A percentile compares a stretch with the other conserved stretches of the same genome.
These are phyloP conservation scores for Podospora conica DNA, from an alignment of 495 filamentous ascomycete species.

Conservation along the genomic window DNA sequence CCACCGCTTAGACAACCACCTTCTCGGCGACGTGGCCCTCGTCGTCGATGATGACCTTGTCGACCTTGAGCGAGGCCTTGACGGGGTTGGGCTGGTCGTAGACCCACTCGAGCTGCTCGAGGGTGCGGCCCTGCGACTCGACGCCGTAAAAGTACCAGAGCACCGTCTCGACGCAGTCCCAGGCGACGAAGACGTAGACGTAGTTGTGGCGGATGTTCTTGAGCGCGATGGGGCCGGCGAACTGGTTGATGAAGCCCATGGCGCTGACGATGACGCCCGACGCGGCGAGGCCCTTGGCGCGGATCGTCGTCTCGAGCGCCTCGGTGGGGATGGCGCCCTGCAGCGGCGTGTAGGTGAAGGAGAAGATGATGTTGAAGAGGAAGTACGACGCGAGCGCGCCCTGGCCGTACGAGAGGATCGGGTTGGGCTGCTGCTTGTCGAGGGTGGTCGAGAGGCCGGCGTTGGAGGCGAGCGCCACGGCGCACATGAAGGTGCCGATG, in stretches of 20 bases:
- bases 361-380: constrained; percentile 57
- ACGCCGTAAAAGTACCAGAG: constrained; percentile 46
- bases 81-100: constrained; percentile 46
- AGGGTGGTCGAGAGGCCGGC: constrained; percentile 41
- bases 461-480: constrained; percentile 44
- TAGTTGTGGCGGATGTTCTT: constrained; percentile 44
- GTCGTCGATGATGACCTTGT: constrained; percentile 48
- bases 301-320: constrained; percentile 44
- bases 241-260: constrained; percentile 47
- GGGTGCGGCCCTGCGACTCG: constrained; percentile 45
- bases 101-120: constrained; percentile 48
- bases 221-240: constrained; percentile 44
- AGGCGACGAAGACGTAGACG: constrained; percentile 45
- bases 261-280: constrained; percentile 40
- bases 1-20: constrained; percentile 27
- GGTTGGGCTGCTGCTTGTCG: constrained; percentile 25
- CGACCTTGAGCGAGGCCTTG: constrained; percentile 44
- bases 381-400: constrained; percentile 46
- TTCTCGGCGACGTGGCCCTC: constrained; percentile 52
- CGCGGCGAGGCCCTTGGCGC: constrained; percentile 47
- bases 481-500: constrained; percentile 41
- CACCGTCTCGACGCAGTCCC: constrained; percentile 40
- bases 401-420: constrained; percentile 29
- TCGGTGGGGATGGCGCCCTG: constrained; percentile 54
- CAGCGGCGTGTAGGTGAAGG: constrained; percentile 55